Conservation (phyloP, 2,329 filamentous ascomycete species). For the Cercospora brassicicola region DNA sequence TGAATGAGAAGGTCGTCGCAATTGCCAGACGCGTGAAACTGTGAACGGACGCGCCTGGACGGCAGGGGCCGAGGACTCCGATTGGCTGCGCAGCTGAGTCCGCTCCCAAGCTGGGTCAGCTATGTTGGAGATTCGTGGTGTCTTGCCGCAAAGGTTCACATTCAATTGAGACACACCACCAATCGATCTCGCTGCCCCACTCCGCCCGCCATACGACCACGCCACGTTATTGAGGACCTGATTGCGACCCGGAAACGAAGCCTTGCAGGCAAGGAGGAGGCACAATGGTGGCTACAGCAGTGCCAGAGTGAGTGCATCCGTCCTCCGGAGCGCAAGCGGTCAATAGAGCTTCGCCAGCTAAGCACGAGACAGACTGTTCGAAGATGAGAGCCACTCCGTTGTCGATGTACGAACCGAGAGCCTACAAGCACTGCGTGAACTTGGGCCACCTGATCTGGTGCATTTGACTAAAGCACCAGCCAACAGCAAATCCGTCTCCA, state of each 20-base stretch:
- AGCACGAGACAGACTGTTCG: conserved; percentile 70
- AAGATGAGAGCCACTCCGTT: conserved; percentile 87
- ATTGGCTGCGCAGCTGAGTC: conserved; percentile 4
- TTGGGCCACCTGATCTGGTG: conserved; percentile 92
- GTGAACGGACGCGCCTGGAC: background rate
- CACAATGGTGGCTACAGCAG: conserved; percentile 34
- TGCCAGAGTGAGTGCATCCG: conserved; percentile 37
- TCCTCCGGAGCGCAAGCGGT: background rate
- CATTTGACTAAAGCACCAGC: conserved; percentile 80
- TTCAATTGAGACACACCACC: background rate
- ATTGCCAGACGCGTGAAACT: background rate
- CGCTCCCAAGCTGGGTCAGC: background rate
- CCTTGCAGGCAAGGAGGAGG: background rate
- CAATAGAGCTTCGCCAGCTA: conserved; percentile 15
- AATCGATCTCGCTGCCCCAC: background rate
- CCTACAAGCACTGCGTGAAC: conserved; percentile 79
- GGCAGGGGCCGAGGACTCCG: background rate
- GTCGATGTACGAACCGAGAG: conserved; percentile 91
- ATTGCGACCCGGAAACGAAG: background rate
- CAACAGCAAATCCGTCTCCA: conserved; percentile 53
- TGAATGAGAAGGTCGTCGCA: background rate
- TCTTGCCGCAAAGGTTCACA: conserved; percentile 1
- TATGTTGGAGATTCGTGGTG: conserved; percentile 18
- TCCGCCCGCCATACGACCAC: background rate
- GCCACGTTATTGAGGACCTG: background rate